A percentile compares a stretch with the other conserved stretches of the same genome.
Evolutionary conservation across 352 stramenopile genomes (phyloP).

Genomic region (Phytophthora tubulina): DNA sequence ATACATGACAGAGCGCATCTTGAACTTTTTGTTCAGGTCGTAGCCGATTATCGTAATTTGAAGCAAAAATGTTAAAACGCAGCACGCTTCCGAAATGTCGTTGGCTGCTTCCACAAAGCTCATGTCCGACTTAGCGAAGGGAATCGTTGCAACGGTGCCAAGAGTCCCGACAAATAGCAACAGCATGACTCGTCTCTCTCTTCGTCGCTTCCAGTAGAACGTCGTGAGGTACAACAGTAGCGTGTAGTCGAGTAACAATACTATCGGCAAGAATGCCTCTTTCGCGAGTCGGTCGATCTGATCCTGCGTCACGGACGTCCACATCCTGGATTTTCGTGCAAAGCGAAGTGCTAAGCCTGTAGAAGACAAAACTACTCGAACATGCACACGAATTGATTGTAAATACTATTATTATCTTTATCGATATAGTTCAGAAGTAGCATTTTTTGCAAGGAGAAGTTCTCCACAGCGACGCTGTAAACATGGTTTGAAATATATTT

Average conservation of each 20-base stretch:
- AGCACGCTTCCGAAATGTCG: constrained; percentile 34
- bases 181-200: constrained; percentile 22
- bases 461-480: no score
- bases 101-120: constrained; percentile 38
- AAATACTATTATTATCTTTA: no score
- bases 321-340: background rate
- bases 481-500: no score
- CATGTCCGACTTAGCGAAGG: constrained; percentile 35
- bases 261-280: constrained; percentile 42
- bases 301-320: constrained; percentile 36
- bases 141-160: constrained; percentile 33
- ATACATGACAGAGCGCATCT: constrained; percentile 43
- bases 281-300: constrained; percentile 28
- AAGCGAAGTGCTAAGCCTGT: no score
- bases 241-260: constrained; percentile 54
- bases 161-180: constrained; percentile 38
- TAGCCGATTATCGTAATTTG: constrained; percentile 58
- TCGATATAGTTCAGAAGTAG: no score
- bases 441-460: no score
- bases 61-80: constrained; percentile 44
- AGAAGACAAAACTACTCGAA: no score
- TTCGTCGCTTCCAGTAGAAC: constrained; percentile 42
- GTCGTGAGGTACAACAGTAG: constrained; percentile 49
- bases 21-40: constrained; percentile 46
- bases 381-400: no score